These are phyloP conservation scores for Solanum ossicruentum DNA, from an alignment of 257 asterid genomes.

Conservation along the genomic window DNA sequence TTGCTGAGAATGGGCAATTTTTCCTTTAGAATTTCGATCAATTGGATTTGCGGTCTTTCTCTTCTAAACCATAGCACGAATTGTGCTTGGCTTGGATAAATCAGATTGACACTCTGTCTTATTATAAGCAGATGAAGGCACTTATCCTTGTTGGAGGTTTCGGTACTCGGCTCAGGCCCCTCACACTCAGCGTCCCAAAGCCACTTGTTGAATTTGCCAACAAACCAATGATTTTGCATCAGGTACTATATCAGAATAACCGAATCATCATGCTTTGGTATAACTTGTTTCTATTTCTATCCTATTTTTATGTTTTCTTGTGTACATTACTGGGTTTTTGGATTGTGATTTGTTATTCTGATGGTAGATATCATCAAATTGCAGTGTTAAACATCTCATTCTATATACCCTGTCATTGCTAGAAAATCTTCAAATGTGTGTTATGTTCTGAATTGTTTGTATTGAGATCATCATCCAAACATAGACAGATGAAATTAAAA, in stretches of 20 bases:
- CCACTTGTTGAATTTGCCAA: conserved; percentile 76
- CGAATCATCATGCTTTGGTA: too few relatives aligned
- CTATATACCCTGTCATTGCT: neutral
- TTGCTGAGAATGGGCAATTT: too few relatives aligned
- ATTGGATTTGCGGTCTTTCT: neutral
- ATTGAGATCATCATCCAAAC: neutral
- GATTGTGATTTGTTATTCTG: neutral
- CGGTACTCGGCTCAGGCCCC: conserved; percentile 67
- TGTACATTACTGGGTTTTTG: neutral
- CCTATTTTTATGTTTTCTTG: neutral
- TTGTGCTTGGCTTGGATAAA: neutral
- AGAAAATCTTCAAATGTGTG: neutral
- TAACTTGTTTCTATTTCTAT: neutral
- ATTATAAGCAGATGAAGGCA: conserved; percentile 43
- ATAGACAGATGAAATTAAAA: too few relatives aligned
- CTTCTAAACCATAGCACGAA: neutral
- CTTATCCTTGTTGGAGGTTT: conserved; percentile 75
- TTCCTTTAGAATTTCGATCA: too few relatives aligned
- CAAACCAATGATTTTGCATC: conserved; percentile 82
- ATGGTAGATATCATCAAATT: neutral
- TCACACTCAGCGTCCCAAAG: conserved; percentile 63
- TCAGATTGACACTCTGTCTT: neutral
- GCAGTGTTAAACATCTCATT: neutral
- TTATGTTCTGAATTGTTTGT: neutral
- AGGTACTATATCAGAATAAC: conserved; percentile 18